phyloP scores from a whole-genome alignment of 352 stramenopile species.

The Globisporangium apiculatum region DNA sequence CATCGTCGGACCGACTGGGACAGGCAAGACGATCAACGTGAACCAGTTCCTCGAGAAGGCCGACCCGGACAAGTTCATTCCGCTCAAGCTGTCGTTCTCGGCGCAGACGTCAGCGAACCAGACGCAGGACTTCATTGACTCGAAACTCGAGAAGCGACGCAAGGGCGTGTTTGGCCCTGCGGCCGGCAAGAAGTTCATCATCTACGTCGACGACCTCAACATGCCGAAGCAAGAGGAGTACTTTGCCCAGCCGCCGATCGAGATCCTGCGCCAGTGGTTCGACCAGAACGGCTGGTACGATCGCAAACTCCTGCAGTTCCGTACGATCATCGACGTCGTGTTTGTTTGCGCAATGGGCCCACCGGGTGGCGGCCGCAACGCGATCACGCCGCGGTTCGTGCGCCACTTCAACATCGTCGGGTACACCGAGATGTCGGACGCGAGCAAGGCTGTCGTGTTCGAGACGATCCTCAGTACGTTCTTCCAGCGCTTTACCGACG shows the following conservation, averaged over 20 bases:
- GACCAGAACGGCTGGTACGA: constrained; percentile 95
- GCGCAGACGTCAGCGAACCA: constrained; percentile 91
- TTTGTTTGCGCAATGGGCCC: constrained; percentile 83
- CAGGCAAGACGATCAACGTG: constrained; percentile 94
- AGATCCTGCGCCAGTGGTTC: constrained; percentile 93
- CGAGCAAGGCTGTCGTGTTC: constrained; percentile 78
- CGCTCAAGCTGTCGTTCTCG: constrained; percentile 90
- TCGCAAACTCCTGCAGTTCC: constrained; percentile 88
- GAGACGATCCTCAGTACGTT: constrained; percentile 76
- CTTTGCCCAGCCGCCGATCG: constrained; percentile 92
- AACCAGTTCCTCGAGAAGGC: constrained; percentile 87
- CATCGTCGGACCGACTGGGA: constrained; percentile 92
- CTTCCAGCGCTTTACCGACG: constrained; percentile 57
- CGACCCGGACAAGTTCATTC: constrained; percentile 88
- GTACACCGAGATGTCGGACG: constrained; percentile 81
- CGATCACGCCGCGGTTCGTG: constrained; percentile 73
- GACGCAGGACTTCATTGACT: constrained; percentile 91
- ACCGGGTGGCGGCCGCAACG: constrained; percentile 67
- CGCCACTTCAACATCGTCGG: constrained; percentile 85
- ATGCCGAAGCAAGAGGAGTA: constrained; percentile 94
- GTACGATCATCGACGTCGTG: constrained; percentile 88
- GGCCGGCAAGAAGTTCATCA: constrained; percentile 88
- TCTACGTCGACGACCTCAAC: constrained; percentile 94
- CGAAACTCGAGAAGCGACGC: constrained; percentile 90
- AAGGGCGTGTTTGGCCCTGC: constrained; percentile 91